Percentiles rank a stretch among this genome's conserved stretches.
Conservation (phyloP, 768 basidiomycete genomes). For the Kwoniella sp. region DNA sequence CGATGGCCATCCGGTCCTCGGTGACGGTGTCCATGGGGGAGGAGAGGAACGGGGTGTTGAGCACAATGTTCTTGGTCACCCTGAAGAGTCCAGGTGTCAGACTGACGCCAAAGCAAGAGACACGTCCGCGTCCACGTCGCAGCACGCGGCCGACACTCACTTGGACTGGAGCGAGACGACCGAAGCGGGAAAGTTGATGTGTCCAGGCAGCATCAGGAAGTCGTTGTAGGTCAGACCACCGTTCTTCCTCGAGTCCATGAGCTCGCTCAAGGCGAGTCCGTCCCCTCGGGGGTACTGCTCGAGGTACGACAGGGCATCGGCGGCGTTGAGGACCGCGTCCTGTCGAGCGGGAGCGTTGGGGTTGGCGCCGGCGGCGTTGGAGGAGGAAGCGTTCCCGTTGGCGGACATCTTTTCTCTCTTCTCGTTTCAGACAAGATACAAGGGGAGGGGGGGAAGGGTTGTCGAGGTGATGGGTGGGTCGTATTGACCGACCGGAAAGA, state of each 20-base stretch:
- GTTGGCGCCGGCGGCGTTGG: constrained; percentile 15
- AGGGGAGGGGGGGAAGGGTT: background rate
- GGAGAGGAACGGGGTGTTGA: constrained; percentile 95
- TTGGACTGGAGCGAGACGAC: constrained; percentile 74
- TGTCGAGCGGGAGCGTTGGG: constrained; percentile 28
- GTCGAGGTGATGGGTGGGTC: constrained; percentile 13
- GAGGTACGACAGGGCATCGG: constrained; percentile 71
- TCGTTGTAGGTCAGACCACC: constrained; percentile 96
- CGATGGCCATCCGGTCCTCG: constrained; percentile 64
- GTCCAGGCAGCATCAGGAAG: constrained; percentile 88
- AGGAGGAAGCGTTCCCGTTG: constrained; percentile 19
- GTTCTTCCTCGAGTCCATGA: constrained; percentile 69
- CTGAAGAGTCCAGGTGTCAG: constrained; percentile 30
- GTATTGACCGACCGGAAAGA: constrained; percentile 15
- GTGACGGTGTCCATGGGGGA: constrained; percentile 99
- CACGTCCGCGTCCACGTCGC: background rate
- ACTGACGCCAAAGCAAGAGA: background rate
- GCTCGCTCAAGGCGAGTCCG: constrained; percentile 76
- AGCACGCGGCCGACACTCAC: constrained; percentile 37
- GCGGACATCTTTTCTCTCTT: constrained; percentile 21
- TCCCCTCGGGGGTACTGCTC: constrained; percentile 65
- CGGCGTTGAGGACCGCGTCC: constrained; percentile 59
- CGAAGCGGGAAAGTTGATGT: constrained; percentile 74
- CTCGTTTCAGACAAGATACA: background rate
- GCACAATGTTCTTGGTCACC: constrained; percentile 79